Evolutionary conservation across 1,284 basidiomycete species (phyloP).

Genomic region (Xerocomus nothofagi): DNA sequence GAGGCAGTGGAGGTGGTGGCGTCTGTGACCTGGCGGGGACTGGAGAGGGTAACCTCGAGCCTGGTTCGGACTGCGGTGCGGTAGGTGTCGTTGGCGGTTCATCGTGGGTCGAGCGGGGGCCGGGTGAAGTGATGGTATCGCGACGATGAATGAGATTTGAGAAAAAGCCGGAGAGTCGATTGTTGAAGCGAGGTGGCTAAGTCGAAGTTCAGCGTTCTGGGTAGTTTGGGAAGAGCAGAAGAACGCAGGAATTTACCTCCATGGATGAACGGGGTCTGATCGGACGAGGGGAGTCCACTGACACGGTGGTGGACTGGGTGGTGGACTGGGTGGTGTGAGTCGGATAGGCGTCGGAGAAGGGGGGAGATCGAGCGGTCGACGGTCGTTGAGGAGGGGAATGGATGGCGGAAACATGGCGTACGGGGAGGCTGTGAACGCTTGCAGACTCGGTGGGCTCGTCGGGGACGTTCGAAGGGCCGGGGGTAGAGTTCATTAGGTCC

Average conservation of each 20-base stretch:
- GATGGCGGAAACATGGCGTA: constrained; percentile 46
- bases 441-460: constrained; percentile 42
- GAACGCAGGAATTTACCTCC: constrained; percentile 41
- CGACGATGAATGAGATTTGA: constrained; percentile 74
- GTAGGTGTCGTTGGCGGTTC: constrained; percentile 32
- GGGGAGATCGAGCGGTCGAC: constrained; percentile 29
- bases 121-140: constrained; percentile 41
- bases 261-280: constrained; percentile 44
- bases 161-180: constrained; percentile 77
- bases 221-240: neutral
- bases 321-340: constrained; percentile 25
- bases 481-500: too few species aligned
- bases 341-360: constrained; percentile 25
- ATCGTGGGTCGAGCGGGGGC: constrained; percentile 28
- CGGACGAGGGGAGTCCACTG: constrained; percentile 25
- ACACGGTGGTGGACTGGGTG: constrained; percentile 14
- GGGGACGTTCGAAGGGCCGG: constrained; percentile 11
- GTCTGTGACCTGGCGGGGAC: constrained; percentile 51
- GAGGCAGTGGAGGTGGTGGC: constrained; percentile 66
- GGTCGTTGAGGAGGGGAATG: constrained; percentile 27
- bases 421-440: constrained; percentile 61
- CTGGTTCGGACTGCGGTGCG: constrained; percentile 20
- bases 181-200: constrained; percentile 57
- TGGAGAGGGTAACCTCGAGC: constrained; percentile 54
- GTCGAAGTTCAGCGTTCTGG: constrained; percentile 28